phyloP scores from a whole-genome alignment of 305 asterid species.

The Plantago rigida region DNA sequence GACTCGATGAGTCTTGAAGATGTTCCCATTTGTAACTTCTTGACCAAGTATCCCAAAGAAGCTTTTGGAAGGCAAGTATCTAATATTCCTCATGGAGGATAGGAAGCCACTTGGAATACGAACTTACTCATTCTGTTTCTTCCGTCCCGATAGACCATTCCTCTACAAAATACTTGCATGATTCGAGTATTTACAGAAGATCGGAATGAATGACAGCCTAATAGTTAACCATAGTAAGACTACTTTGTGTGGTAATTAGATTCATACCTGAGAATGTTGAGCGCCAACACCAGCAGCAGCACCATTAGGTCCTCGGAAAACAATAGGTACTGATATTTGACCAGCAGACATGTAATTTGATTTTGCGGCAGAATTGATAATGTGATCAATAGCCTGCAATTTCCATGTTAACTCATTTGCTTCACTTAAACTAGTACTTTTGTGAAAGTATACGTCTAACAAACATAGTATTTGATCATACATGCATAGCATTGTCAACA shows the following conservation, averaged over 20 bases:
- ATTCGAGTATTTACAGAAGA: slow-evolving; percentile 1
- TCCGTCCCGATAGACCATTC: too few relatives aligned
- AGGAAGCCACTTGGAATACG: too few relatives aligned
- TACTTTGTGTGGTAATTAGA: too few relatives aligned
- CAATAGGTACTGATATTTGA: slow-evolving; percentile 82
- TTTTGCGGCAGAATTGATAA: slow-evolving; percentile 90
- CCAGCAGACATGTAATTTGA: slow-evolving; percentile 94
- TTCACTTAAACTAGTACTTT: background rate
- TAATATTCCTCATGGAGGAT: too few relatives aligned
- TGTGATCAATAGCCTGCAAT: slow-evolving; percentile 88
- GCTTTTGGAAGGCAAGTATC: too few relatives aligned
- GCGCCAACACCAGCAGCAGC: slow-evolving; percentile 98
- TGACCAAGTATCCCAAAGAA: too few relatives aligned
- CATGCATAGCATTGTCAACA: too few relatives aligned
- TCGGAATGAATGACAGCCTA: background rate
- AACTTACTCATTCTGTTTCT: too few relatives aligned
- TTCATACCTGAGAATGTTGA: slow-evolving; percentile 80
- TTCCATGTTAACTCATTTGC: background rate
- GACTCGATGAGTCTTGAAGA: too few relatives aligned
- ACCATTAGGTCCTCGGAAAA: slow-evolving; percentile 94
- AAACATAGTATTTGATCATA: too few relatives aligned
- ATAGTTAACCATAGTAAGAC: slow-evolving; percentile 4
- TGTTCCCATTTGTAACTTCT: too few relatives aligned
- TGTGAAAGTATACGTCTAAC: too few relatives aligned
- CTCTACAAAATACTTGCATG: background rate